Evolutionary conservation across 129 eudicot species (phyloP).

Genomic region (Escallonia rubra): DNA sequence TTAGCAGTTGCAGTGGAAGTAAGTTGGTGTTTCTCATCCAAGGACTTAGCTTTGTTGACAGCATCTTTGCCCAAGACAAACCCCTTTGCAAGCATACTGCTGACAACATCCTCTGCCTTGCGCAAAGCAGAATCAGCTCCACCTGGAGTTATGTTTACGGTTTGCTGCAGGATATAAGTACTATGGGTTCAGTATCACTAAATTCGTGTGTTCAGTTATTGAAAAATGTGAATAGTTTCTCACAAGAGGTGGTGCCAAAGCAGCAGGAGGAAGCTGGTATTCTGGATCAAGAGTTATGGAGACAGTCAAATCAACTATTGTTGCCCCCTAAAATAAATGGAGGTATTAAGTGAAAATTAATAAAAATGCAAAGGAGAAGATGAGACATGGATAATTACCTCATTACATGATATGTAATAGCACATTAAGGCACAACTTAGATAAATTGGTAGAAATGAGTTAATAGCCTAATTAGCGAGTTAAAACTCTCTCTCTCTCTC

Average conservation of each 20-base stretch:
- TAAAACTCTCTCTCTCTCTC: too few relatives aligned
- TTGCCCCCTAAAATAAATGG: constrained; percentile 65
- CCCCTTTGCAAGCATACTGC: constrained; percentile 81
- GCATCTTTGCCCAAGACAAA: constrained; percentile 69
- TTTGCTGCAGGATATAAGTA: constrained; percentile 19
- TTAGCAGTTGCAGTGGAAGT: constrained; percentile 71
- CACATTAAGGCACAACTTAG: too few relatives aligned
- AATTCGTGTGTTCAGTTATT: background rate
- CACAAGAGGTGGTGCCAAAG: constrained; percentile 47
- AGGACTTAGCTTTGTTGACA: constrained; percentile 55
- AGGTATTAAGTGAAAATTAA: background rate
- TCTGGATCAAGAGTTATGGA: constrained; percentile 55
- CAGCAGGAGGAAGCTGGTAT: constrained; percentile 69
- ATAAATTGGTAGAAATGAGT: too few relatives aligned
- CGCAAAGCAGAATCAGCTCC: constrained; percentile 57
- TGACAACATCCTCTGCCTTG: constrained; percentile 76
- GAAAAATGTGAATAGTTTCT: constrained; percentile 10
- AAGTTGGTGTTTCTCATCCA: constrained; percentile 61
- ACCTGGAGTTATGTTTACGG: constrained; percentile 27
- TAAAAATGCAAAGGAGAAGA: background rate
- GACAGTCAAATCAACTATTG: constrained; percentile 61
- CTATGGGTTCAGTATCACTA: too few relatives aligned
- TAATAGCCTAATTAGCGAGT: too few relatives aligned
- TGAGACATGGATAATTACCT: background rate
- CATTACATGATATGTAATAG: too few relatives aligned